Base-by-base conservation (phyloP, 352 stramenopile genomes). In the Globisporangium cystogenes region DNA sequence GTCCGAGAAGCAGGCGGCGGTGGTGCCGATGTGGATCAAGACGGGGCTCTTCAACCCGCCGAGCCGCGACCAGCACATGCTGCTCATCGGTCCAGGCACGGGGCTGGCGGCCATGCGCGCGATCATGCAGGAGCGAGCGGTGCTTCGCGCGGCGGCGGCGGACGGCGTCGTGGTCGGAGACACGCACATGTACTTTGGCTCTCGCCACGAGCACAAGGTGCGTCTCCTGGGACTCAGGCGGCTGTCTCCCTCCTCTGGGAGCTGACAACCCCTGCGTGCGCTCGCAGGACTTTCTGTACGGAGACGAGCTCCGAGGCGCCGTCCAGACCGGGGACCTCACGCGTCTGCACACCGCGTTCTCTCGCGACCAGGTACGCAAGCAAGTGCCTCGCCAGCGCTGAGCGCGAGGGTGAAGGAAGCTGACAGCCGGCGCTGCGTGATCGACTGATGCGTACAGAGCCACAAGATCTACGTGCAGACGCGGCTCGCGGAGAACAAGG, bases 381-480 rank as follows among this genome's bases (percentile, higher is more conserved):
- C 29, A 35, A 31, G 27, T 8, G 27, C 27, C 1, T 31, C 27
- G n/a, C n/a, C 29, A 3, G 10, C 29, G 1, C 10, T 33, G 29
- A 35, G 29, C 29, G 8, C 8, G 10, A 12, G 8, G 8, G 12
- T 12, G 29, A 35, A 35, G 8, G n/a, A 35, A 41, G 14, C 33
- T 51, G 7, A 35, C 12, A n/a, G 10, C 7, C 4, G n/a, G n/a
- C n/a, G 18, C 8, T 31, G 7, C 20, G 21, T 33, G 42, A 10
- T 14, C 16, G 16, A 43, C 12, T 33, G 12, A 14, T 44, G n/a
- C 45, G 24, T 31, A n/a, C 18, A 90, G 75, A 63, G 70, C 27
- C 62, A 89, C 52, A 97, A 97, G 65, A 77, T 97, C 7, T 98
- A 98, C 64, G 91, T 98, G 24, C 87, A 96, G 69, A 90, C 82